Conservation (phyloP, 306 rosid genomes). For the Mucuna pruriens region DNA sequence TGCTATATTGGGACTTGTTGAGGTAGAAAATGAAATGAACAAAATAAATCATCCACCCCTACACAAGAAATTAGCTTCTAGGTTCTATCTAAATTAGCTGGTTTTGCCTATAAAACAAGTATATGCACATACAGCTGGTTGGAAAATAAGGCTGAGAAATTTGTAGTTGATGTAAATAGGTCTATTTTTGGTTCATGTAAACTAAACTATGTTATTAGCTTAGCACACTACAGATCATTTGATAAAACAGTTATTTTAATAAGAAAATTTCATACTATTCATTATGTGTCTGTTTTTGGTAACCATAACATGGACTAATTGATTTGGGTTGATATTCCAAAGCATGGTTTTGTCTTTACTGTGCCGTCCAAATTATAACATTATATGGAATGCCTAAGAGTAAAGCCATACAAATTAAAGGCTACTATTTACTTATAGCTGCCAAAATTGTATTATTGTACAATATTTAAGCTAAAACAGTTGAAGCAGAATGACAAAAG, state of each 20-base stretch:
- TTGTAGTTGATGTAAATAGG: not conserved
- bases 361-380: conserved; percentile 43
- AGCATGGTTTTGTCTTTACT: conserved; percentile 35
- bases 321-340: conserved; percentile 43
- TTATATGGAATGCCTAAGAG: conserved; percentile 3
- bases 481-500: not conserved
- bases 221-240: not conserved
- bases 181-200: not conserved
- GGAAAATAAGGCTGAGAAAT: not conserved
- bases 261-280: not conserved
- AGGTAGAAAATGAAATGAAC: not conserved
- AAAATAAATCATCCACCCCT: not conserved
- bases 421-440: not conserved
- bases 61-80: not conserved
- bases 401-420: conserved; percentile 22
- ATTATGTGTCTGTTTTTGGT: not conserved
- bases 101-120: not conserved
- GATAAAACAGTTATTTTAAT: not conserved
- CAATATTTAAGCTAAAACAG: not conserved
- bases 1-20: not conserved
- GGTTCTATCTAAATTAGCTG: not conserved
- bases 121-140: not conserved
- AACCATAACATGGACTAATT: not conserved
- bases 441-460: not conserved
- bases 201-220: not conserved